Conservation (phyloP, 2,329 filamentous ascomycete species). For the Botrytis hyacinthi region DNA sequence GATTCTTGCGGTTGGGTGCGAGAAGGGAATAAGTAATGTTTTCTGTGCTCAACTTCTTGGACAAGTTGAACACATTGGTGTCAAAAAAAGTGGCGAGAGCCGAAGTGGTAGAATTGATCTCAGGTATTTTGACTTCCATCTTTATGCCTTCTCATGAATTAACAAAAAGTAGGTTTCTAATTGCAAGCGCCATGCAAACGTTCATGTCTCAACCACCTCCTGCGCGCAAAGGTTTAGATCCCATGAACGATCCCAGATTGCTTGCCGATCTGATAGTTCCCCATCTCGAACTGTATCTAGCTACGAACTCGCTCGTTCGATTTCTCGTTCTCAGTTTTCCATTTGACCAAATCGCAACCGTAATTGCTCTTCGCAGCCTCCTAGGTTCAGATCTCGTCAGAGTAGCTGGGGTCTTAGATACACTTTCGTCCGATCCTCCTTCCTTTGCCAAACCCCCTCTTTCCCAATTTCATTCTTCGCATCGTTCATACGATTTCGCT, state of each 20-base stretch:
- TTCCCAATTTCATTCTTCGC: conserved; percentile 22
- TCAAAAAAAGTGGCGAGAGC: conserved; percentile 48
- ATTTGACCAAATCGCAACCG: conserved; percentile 53
- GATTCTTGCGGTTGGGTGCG: conserved; percentile 58
- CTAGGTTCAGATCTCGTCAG: conserved; percentile 57
- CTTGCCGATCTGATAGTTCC: conserved; percentile 59
- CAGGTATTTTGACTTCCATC: conserved; percentile 44
- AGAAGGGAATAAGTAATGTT: conserved; percentile 52
- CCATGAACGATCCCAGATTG: conserved; percentile 52
- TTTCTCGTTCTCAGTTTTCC: conserved; percentile 61
- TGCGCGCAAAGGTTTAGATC: conserved; percentile 50
- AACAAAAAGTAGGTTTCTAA: conserved; percentile 50
- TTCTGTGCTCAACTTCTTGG: conserved; percentile 50
- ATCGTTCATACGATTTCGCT: conserved; percentile 24
- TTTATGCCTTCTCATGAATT: background rate
- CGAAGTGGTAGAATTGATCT: conserved; percentile 58
- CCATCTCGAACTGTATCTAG: conserved; percentile 59
- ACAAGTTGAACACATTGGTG: conserved; percentile 55
- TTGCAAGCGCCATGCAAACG: conserved; percentile 59
- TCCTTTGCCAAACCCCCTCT: conserved; percentile 25
- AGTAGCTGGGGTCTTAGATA: conserved; percentile 53
- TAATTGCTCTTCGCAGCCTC: conserved; percentile 57
- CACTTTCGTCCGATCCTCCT: conserved; percentile 33
- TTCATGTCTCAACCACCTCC: conserved; percentile 51
- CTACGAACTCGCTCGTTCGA: conserved; percentile 50